Base-by-base conservation (phyloP, 2,329 filamentous ascomycete genomes). In the Fusarium pseudograminearum region DNA sequence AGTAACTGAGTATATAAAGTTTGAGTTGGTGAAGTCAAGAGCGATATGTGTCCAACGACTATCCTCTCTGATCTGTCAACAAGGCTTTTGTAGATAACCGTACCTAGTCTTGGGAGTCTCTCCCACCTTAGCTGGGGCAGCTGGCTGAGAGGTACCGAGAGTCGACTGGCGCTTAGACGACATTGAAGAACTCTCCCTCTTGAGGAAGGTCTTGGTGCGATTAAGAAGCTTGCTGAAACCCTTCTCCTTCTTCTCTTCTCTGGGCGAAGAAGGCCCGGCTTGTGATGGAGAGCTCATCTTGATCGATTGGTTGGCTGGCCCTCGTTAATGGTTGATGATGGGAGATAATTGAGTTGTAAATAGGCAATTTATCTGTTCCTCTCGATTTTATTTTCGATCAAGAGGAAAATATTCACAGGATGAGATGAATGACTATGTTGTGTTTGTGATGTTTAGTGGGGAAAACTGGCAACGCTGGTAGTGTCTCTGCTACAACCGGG, bases 181-280 rank as follows among this genome's bases (percentile, higher is more conserved):
- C 30, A 67, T 70, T 24, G 73, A 72, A 24, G 71, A 74, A 31
- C 74, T 56, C 15, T 83, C 83, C 63, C 80, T 48, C 68, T 71
- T 85, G 46, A 86, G 79, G 33, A 84, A 83, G 5, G 83, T 84
- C 80, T 83, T 87, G 74, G 85, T 80, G 36, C 83, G 80, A 36
- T 81, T 82, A 33, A 87, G 65, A 22, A 87, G 78, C 72, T 80
- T 85, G 57, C 81, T 82, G 30, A 87, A 70, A 15, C 82, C 81
- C 75, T 80, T 85, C 78, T 82, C 85, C 71, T 83, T 81, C 73
- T 78, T 80, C 45, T 77, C 75, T 52, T 73, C 71, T 63, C 75
- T 77, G 52, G 78, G 76, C 56, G 69, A 66, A 38, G 77, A 78
- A 40, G 78, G 77, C 70, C 78, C 79, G 50, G 74, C 75, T 62